Evolutionary conservation across 1,284 basidiomycete species (phyloP), one percentile per base, ranked within the genome.

Genomic region (Sanguinoderma infundibulare): DNA sequence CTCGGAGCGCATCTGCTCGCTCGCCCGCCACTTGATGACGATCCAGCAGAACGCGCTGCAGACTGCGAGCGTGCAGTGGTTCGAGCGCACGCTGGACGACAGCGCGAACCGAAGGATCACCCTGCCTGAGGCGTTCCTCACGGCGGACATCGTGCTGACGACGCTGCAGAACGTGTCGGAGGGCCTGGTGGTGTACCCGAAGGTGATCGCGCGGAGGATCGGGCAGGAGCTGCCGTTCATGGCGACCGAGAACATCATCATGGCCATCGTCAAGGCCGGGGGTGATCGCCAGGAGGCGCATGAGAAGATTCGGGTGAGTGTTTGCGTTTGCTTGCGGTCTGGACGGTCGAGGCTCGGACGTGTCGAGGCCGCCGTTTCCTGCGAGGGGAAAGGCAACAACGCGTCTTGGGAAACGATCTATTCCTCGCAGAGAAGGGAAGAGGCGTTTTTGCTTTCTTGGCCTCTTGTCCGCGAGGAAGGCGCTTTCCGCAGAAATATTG

Each of bases 181-280:
- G 78, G 98, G 97, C 1, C 84, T 99, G 24, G 96, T 99, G 32
- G 97, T 99, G 60, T 99, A 99, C 78, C 97, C 97, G 17, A 90
- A 90, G 72, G 97, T 99, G 67, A 99, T 99, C 70, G 91, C 83
- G 5, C 88, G 96, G 47, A 89, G 95, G 44, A 97, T 99, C 74
- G 78, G 88, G 22, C 94, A 98, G 76, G 98, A 99, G 78, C 84
- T 99, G 36, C 98, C 98, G 2, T 99, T 99, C 84, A 99, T 99
- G 98, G 94, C 94, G 3, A 96, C 96, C 3, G 96, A 98, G 78
- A 99, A 99, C 78, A 86, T 99, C 77, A 99, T 99, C 81, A 99
- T 99, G 98, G 96, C 96, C 12, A 90, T 99, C 64, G 98, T 99
- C 62, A 97, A 97, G 78, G 83, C 82, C 57, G 96, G 96, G 42